Base-by-base conservation (phyloP, 768 basidiomycete genomes). In the Phlegmacium glaucopus region DNA sequence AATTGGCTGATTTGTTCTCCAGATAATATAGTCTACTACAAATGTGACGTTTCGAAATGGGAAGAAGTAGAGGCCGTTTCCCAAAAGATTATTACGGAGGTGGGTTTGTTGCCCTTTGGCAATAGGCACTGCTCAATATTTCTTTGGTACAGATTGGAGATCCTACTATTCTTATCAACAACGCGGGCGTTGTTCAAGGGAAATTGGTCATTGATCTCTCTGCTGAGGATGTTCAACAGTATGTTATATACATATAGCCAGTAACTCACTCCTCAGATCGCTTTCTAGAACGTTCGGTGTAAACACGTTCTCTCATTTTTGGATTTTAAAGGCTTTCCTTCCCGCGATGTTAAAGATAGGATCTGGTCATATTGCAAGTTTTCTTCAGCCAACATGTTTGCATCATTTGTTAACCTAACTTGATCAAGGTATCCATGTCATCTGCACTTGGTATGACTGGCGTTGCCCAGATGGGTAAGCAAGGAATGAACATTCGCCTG, bases 181-280 rank as follows among this genome's bases (percentile, higher is more conserved):
- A 95, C 61, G 96, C 95, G 0, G 96, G 94, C 15, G 83, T 96
- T 48, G 90, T 89, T 18, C 90, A 94, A 67, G 93, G 94, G 18
- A 94, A 94, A 57, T 68, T 84, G 2, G 69, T 99, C 27, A 68
- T 94, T 10, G 94, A 97, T 58, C 72, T 96, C 48, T 71, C 67
- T 2, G 78, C 87, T 4, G 76, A 81, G 44, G 95, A 99, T 58
- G 66, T 98, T 38, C 70, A 80, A 53, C 85, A 93, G 95, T 96
- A 50, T 27, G 63, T 51, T 29, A 39, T 27, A 28, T 13, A 36
- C 36, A 29, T 8, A 37, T 18, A 17, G 16, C 13, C 17, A 25
- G 13, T 51, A 18, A 25, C 30, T n/a, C 36, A 7, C 6, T 28
- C 9, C 42, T 53, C 50, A 49, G 40, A 9, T 56, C 17, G 30